These are phyloP conservation scores for Strigomonas galati DNA, from an alignment of 208 protist species.

Conservation along the genomic window DNA sequence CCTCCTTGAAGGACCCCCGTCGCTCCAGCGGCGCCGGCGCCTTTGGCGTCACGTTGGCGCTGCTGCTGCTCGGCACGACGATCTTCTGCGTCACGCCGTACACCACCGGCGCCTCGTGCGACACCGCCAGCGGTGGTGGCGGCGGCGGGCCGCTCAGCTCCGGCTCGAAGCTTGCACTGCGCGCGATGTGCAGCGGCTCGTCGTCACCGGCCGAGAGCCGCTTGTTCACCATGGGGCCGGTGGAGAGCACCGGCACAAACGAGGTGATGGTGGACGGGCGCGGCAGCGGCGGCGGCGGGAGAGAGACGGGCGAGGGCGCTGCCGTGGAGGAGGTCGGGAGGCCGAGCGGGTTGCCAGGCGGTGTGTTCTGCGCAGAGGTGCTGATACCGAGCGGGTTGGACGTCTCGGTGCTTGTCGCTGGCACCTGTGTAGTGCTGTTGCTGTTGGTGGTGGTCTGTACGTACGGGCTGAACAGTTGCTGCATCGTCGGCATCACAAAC, in stretches of 20 bases:
- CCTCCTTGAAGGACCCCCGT: conserved; percentile 8
- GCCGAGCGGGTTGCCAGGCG: neutral
- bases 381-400: neutral
- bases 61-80: neutral
- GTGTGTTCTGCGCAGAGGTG: neutral
- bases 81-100: conserved; percentile 4
- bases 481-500: too few species aligned
- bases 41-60: neutral
- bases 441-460: too few species aligned
- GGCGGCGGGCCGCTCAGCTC: conserved; percentile 29
- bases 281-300: conserved; percentile 11
- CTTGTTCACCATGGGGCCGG: neutral
- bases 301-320: neutral
- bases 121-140: conserved; percentile 14
- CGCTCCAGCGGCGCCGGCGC: neutral
- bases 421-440: neutral
- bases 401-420: neutral
- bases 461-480: too few species aligned
- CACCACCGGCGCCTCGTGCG: neutral
- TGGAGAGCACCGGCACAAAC: conserved; percentile 9
- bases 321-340: neutral
- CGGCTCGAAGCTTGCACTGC: conserved; percentile 44
- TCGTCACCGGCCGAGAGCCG: neutral
- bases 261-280: neutral
- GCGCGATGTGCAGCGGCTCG: conserved; percentile 20